Base-by-base conservation (phyloP, 352 stramenopile species). In the Paralagenidium karlingii region DNA sequence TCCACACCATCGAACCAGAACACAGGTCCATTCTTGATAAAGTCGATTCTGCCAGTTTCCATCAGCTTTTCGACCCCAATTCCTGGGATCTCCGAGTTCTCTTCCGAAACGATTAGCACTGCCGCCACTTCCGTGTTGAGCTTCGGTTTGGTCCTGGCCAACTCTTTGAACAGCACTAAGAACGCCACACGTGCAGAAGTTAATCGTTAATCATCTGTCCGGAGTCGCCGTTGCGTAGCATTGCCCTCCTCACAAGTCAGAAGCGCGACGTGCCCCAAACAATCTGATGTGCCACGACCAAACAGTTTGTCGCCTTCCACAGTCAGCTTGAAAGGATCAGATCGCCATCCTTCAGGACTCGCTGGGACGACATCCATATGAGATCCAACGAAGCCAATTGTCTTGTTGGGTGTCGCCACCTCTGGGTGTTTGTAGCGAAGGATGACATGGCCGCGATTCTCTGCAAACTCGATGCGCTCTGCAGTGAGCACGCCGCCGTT, bases 1-100 rank as follows among this genome's bases (percentile, higher is more conserved):
- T 96, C 86, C 9, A 82, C 86, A 49, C 77, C 88, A 58, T 96
- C 87, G 15, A 96, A 65, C 87, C 86, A 96, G 38, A 95, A 87
- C 22, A 94, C 70, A 0, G 83, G 85, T 3, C 85, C 82, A 44
- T 94, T 90, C 69, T 95, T 94, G 43, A 96, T 64, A 45, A 92
- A 87, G 45, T 96, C 81, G 24, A 96, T 80, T 46, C 91, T 83
- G 5, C 87, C 85, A 0, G 68, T 75, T 49, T 81, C 70, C 61
- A 91, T 80, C 18, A 96, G 56, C 26, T 54, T 85, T 48, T 96
- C 87, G 22, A 96, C 79, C 6, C 87, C 87, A 2, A 96, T 70
- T 12, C 80, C 83, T 9, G 60, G 45, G 40, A 91, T 84, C 43
- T 83, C 71, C n/a, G 52, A 61, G 58, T 85, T 84, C 49, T 88